Percentiles rank a stretch among this genome's conserved stretches.
These are phyloP conservation scores for Xylariaceae sp. DNA, from an alignment of 2,329 filamentous ascomycete species.

Conservation along the genomic window DNA sequence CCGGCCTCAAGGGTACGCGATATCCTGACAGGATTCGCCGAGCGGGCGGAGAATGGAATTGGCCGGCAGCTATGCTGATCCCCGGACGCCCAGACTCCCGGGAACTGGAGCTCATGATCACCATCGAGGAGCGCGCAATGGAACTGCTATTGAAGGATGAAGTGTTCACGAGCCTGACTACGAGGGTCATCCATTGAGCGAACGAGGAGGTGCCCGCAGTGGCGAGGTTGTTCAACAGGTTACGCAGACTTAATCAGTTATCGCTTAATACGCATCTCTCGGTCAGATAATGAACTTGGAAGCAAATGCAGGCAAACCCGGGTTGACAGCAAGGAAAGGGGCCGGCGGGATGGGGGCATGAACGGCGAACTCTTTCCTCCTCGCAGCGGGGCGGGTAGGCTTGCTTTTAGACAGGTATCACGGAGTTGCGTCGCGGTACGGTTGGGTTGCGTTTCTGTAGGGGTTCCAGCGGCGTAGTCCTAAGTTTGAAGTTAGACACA, in stretches of 20 bases:
- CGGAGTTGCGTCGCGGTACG: neutral
- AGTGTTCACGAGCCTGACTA: neutral
- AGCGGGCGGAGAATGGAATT: slow-evolving; percentile 2
- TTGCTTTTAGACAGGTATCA: neutral
- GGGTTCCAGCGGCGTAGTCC: neutral
- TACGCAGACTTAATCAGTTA: neutral
- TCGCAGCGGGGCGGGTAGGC: neutral
- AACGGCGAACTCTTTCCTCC: neutral
- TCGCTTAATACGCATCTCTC: neutral
- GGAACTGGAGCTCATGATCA: slow-evolving; percentile 8
- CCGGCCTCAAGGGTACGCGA: neutral
- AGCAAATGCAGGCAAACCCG: neutral
- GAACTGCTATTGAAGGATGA: slow-evolving; percentile 3
- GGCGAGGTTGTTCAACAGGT: neutral
- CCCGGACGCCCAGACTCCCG: neutral
- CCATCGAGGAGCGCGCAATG: slow-evolving; percentile 5
- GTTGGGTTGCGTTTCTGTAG: neutral
- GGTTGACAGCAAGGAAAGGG: neutral
- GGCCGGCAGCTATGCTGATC: slow-evolving; percentile 4
- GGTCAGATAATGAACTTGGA: neutral
- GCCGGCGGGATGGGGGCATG: neutral
- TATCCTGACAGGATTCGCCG: slow-evolving; percentile 4
- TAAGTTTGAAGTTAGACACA: neutral
- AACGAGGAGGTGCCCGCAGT: neutral
- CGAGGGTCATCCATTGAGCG: neutral